Percentiles rank a stretch among this genome's conserved stretches.
Evolutionary conservation across 1,284 basidiomycete species (phyloP).

Genomic region (Pyrrhoderma lamaoense): DNA sequence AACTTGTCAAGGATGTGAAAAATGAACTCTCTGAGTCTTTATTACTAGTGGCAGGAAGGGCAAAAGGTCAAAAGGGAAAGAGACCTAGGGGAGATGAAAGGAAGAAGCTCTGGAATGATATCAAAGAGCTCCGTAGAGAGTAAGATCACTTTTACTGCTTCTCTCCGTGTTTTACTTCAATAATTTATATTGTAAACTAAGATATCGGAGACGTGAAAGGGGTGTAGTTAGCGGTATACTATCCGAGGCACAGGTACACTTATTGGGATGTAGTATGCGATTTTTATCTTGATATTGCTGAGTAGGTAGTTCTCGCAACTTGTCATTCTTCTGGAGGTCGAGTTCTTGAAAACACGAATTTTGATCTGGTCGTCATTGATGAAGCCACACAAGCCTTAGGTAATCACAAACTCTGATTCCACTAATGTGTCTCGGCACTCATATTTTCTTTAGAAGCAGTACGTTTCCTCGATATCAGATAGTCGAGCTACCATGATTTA

Average conservation of each 20-base stretch:
- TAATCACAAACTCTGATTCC: background rate
- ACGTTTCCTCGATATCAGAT: slow-evolving; percentile 14
- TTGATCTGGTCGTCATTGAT: slow-evolving; percentile 92
- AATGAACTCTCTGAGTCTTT: slow-evolving; percentile 71
- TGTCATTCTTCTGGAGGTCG: slow-evolving; percentile 86
- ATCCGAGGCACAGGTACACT: slow-evolving; percentile 59
- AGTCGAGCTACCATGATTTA: background rate
- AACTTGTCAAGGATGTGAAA: slow-evolving; percentile 71
- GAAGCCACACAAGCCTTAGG: slow-evolving; percentile 88
- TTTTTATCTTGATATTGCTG: background rate
- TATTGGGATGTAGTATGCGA: background rate
- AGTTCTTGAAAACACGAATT: slow-evolving; percentile 67
- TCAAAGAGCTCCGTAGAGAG: slow-evolving; percentile 87
- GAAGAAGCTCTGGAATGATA: slow-evolving; percentile 87
- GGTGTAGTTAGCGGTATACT: slow-evolving; percentile 78
- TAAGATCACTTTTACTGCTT: slow-evolving; percentile 30
- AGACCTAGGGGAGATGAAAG: slow-evolving; percentile 68
- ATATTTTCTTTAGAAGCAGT: slow-evolving; percentile 59
- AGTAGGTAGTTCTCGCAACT: slow-evolving; percentile 80
- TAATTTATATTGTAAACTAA: slow-evolving; percentile 25
- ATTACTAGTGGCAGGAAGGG: slow-evolving; percentile 63
- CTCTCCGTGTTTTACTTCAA: background rate
- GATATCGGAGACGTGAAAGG: slow-evolving; percentile 82
- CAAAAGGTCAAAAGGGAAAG: slow-evolving; percentile 70
- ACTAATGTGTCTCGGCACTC: background rate